A percentile compares a stretch with the other conserved stretches of the same genome.
phyloP scores from a whole-genome alignment of 2,329 filamentous ascomycete species.

The Cladosporium halotolerans region DNA sequence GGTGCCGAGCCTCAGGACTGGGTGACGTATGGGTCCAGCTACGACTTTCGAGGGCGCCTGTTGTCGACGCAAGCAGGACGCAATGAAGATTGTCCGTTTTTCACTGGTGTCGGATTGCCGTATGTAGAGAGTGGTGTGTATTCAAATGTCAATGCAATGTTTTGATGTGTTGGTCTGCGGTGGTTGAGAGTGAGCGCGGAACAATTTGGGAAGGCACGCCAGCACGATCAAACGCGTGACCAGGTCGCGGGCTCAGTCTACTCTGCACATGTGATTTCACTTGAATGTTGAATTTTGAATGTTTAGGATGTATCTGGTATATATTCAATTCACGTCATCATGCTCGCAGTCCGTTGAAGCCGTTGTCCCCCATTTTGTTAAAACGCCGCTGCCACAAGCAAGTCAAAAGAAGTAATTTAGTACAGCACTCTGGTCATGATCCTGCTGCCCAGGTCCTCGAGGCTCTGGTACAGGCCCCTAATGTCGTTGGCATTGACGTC shows the following conservation, averaged over 20 bases:
- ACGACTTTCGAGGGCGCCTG: no score
- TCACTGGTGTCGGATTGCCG: no score
- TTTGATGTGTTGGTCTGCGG: no score
- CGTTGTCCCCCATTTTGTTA: neutral
- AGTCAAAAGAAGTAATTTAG: constrained; percentile 17
- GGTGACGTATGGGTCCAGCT: no score
- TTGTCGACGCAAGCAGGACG: no score
- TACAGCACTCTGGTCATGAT: constrained; percentile 46
- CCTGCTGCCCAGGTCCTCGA: constrained; percentile 60
- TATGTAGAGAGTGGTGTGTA: no score
- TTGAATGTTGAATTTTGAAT: constrained; percentile 11
- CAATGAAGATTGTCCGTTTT: no score
- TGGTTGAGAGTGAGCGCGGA: no score
- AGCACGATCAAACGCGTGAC: neutral
- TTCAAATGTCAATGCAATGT: no score
- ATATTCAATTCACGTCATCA: constrained; percentile 5
- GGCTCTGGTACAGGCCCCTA: constrained; percentile 73
- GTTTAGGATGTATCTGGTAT: constrained; percentile 10
- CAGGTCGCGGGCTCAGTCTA: neutral
- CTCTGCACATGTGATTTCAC: neutral
- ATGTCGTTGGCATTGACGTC: constrained; percentile 74
- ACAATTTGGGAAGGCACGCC: neutral
- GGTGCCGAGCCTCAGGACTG: no score
- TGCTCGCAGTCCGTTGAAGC: constrained; percentile 9
- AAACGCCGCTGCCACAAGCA: neutral